A percentile compares a stretch with the other conserved stretches of the same genome.
Conservation (phyloP, 1,139 yeast genomes). For the Geotrichum aggregatum region DNA sequence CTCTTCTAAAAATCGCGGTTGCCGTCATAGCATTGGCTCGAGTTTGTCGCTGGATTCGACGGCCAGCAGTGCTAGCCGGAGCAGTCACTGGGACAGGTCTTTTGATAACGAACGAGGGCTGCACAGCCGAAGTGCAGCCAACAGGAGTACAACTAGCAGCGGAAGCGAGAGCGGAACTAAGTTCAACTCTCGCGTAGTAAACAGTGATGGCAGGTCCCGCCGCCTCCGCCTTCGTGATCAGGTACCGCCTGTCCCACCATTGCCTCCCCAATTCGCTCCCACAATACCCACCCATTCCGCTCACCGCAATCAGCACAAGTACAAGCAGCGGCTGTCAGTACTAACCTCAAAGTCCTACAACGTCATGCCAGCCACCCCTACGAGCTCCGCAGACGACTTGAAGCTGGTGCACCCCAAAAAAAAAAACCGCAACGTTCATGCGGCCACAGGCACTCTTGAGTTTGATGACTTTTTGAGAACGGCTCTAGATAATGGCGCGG, state of each 20-base stretch:
- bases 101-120: neutral
- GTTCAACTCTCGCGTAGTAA: neutral
- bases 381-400: neutral
- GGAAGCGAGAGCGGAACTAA: neutral
- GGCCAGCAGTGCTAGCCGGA: neutral
- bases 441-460: neutral
- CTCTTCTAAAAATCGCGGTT: neutral
- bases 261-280: neutral
- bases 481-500: neutral
- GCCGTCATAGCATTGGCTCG: neutral
- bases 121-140: neutral
- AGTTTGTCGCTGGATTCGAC: neutral
- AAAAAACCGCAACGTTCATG: neutral
- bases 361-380: neutral
- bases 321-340: too few relatives aligned
- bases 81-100: neutral
- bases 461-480: neutral
- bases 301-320: neutral
- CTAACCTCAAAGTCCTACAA: too few relatives aligned
- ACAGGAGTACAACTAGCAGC: neutral
- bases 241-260: constrained; percentile 1
- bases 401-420: neutral
- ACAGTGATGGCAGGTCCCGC: too few relatives aligned
- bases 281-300: neutral
- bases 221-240: neutral